Evolutionary conservation across 352 stramenopile species (phyloP).

Genomic region (Thalassiosira ordinaria): DNA sequence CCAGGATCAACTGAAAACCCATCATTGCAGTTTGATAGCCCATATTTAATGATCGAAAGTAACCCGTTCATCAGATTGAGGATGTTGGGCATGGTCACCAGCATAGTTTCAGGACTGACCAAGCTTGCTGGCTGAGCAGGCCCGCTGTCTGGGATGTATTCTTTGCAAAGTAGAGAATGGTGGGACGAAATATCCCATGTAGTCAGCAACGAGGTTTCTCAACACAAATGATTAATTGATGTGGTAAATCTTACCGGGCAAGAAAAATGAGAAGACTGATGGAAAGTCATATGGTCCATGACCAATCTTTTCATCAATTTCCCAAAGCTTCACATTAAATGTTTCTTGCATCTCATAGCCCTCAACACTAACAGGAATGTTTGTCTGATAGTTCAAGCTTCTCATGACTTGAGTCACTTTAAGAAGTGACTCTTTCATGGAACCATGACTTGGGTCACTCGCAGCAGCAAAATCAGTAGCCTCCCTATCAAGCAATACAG

Average conservation of each 20-base stretch:
- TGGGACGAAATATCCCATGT: conserved; percentile 45
- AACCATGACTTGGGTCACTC: conserved; percentile 61
- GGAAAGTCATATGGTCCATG: conserved; percentile 63
- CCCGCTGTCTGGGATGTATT: conserved; percentile 59
- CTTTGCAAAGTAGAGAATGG: too few species aligned
- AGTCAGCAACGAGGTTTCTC: too few species aligned
- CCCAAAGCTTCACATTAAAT: conserved; percentile 38
- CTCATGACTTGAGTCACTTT: conserved; percentile 63
- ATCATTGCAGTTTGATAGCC: conserved; percentile 61
- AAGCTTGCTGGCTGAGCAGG: conserved; percentile 33
- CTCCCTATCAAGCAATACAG: conserved; percentile 79
- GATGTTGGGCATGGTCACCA: conserved; percentile 65
- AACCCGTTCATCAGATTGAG: conserved; percentile 79
- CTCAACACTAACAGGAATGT: conserved; percentile 35
- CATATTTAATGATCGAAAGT: conserved; percentile 73
- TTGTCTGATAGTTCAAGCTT: conserved; percentile 62
- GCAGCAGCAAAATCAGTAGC: conserved; percentile 54
- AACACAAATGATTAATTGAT: too few species aligned
- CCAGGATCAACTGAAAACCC: conserved; percentile 57
- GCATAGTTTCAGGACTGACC: conserved; percentile 60
- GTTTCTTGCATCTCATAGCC: conserved; percentile 37
- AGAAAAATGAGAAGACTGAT: conserved; percentile 76
- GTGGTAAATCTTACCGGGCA: too few species aligned
- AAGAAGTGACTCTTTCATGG: conserved; percentile 65
- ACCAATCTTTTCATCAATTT: conserved; percentile 55